A percentile compares a stretch with the other conserved stretches of the same genome.
phyloP scores from a whole-genome alignment of 192 early-diverging fungal genomes.

The Entomortierella beljakovae region DNA sequence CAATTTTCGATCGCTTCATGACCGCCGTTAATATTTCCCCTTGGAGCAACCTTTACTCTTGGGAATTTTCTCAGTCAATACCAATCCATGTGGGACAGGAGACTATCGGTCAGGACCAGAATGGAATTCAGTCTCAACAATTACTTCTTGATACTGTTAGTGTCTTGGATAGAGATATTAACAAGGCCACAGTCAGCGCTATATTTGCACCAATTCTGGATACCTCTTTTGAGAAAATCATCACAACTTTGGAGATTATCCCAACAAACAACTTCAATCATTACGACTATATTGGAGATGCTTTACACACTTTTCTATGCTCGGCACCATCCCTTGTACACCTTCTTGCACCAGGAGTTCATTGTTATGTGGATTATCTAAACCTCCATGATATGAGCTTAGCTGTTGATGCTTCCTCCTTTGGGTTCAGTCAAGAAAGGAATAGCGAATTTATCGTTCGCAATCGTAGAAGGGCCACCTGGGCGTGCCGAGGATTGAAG shows the following conservation, averaged over 20 bases:
- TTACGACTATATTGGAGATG: background rate
- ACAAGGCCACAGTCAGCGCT: background rate
- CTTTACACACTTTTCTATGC: background rate
- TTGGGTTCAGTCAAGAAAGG: too few species aligned
- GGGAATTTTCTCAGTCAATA: too few species aligned
- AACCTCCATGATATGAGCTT: too few species aligned
- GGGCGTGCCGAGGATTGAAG: background rate
- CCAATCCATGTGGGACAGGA: too few species aligned
- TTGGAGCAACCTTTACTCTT: too few species aligned
- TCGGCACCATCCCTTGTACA: background rate
- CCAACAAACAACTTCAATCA: background rate
- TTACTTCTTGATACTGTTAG: background rate
- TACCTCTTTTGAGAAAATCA: background rate
- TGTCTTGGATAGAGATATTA: background rate
- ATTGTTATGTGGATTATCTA: background rate
- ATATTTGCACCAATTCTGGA: background rate
- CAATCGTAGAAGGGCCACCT: too few species aligned
- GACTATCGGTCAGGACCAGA: too few species aligned
- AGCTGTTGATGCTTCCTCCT: too few species aligned
- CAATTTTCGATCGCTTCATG: too few species aligned
- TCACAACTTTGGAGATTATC: background rate
- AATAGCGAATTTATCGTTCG: too few species aligned
- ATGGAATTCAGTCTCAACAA: too few species aligned
- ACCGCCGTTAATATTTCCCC: too few species aligned
- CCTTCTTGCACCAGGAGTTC: background rate